Conservation (phyloP, 768 basidiomycete genomes). For the Leccinum rimulosum region DNA sequence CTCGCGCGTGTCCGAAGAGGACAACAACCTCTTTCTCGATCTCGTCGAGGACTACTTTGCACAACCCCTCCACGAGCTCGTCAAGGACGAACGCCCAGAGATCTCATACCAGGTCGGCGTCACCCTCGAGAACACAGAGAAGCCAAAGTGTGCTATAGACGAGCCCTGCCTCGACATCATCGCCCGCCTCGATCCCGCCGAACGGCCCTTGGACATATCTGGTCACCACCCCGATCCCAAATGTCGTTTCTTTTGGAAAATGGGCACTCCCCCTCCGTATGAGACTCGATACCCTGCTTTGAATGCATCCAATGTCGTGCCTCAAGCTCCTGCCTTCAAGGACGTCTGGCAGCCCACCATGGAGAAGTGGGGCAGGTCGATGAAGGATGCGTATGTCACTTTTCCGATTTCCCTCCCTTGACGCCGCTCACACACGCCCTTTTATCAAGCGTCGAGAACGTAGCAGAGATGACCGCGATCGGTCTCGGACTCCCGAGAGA, state of each 20-base stretch:
- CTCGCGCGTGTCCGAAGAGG: conserved; percentile 76
- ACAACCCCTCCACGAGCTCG: conserved; percentile 59
- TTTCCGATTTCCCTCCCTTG: conserved; percentile 2
- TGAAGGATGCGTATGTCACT: conserved; percentile 77
- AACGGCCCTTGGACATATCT: conserved; percentile 82
- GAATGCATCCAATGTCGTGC: conserved; percentile 82
- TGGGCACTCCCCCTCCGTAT: conserved; percentile 73
- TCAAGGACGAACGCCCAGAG: conserved; percentile 81
- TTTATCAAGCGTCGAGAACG: conserved; percentile 64
- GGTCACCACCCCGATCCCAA: conserved; percentile 88
- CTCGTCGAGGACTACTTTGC: conserved; percentile 92
- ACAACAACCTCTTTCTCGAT: conserved; percentile 83
- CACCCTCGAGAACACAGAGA: conserved; percentile 95
- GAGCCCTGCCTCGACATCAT: conserved; percentile 83
- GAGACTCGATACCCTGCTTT: conserved; percentile 72
- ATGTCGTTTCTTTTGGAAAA: conserved; percentile 91
- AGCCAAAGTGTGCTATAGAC: conserved; percentile 80
- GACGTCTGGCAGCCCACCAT: conserved; percentile 69
- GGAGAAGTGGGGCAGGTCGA: conserved; percentile 83
- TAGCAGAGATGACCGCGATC: conserved; percentile 86
- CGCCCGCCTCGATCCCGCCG: conserved; percentile 64
- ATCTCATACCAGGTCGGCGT: conserved; percentile 91
- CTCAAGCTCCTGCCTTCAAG: conserved; percentile 54
- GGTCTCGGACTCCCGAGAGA: conserved; percentile 73
- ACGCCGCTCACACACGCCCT: neutral